A percentile compares a stretch with the other conserved stretches of the same genome.
These are phyloP conservation scores for Penicillium sp. DNA, from an alignment of 2,329 filamentous ascomycete genomes.

Conservation along the genomic window DNA sequence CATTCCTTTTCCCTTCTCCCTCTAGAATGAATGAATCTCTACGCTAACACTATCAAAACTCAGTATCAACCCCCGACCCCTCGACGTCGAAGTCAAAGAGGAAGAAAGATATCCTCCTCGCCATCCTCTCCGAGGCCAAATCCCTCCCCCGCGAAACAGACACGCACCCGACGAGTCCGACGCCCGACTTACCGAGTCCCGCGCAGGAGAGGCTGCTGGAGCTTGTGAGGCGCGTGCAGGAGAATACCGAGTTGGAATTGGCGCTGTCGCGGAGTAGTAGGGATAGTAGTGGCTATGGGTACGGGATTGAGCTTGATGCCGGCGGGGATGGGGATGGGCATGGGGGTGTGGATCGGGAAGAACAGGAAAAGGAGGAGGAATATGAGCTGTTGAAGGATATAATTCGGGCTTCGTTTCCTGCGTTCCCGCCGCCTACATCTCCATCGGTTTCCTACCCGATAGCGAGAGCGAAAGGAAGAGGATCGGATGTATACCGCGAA, in stretches of 20 bases:
- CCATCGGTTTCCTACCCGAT: too few species aligned
- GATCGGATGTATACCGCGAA: not conserved
- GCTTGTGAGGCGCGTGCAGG: not conserved
- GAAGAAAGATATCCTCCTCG: not conserved
- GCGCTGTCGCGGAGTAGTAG: too few species aligned
- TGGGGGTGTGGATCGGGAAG: not conserved
- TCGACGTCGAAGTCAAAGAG: too few species aligned
- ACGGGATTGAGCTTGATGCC: not conserved
- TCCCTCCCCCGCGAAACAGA: slow-evolving; percentile 10
- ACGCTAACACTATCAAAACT: not conserved
- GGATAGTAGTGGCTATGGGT: not conserved
- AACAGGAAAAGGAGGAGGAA: not conserved
- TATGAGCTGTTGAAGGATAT: not conserved
- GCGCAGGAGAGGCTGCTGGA: slow-evolving; percentile 5
- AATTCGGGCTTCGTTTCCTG: not conserved
- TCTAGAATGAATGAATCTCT: not conserved
- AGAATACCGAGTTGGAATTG: not conserved
- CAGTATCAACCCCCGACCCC: not conserved
- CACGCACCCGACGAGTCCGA: slow-evolving; percentile 7
- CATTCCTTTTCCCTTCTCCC: not conserved
- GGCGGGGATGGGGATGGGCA: not conserved
- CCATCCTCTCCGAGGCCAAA: slow-evolving; percentile 7
- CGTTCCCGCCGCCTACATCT: not conserved
- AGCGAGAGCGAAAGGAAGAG: not conserved
- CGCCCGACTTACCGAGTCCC: slow-evolving; percentile 4